phyloP scores from a whole-genome alignment of 371 early-diverging fungal genomes.

The Rhizopus arrhizus region DNA sequence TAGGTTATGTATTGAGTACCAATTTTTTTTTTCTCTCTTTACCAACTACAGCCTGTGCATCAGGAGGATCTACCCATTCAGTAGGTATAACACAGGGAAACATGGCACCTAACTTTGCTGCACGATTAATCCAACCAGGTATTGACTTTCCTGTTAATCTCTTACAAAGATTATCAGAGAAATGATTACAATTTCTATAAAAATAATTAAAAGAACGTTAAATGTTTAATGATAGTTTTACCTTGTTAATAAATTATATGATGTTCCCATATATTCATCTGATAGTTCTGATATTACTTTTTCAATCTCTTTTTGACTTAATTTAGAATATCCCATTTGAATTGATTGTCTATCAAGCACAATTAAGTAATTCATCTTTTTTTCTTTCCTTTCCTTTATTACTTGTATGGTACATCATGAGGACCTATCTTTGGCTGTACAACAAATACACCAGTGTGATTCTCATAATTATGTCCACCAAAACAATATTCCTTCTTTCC shows the following conservation, averaged over 20 bases:
- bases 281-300: conserved; percentile 55
- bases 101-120: conserved; percentile 66
- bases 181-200: conserved; percentile 70
- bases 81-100: conserved; percentile 71
- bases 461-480: conserved; percentile 64
- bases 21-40: too few relatives aligned
- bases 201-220: neutral
- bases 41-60: conserved; percentile 17
- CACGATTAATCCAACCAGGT: conserved; percentile 72
- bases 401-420: conserved; percentile 65
- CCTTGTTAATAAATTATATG: conserved; percentile 65
- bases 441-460: conserved; percentile 65
- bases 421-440: conserved; percentile 62
- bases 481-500: conserved; percentile 66
- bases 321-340: conserved; percentile 55
- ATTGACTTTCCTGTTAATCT: conserved; percentile 56
- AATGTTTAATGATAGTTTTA: conserved; percentile 14
- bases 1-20: too few relatives aligned
- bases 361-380: neutral
- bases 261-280: conserved; percentile 58
- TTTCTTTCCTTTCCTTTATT: conserved; percentile 11
- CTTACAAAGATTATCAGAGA: conserved; percentile 58
- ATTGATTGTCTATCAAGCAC: conserved; percentile 55
- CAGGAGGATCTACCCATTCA: conserved; percentile 69
- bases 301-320: conserved; percentile 51